Conservation (phyloP, 2,329 filamentous ascomycete genomes). For the Pyricularia sp. region DNA sequence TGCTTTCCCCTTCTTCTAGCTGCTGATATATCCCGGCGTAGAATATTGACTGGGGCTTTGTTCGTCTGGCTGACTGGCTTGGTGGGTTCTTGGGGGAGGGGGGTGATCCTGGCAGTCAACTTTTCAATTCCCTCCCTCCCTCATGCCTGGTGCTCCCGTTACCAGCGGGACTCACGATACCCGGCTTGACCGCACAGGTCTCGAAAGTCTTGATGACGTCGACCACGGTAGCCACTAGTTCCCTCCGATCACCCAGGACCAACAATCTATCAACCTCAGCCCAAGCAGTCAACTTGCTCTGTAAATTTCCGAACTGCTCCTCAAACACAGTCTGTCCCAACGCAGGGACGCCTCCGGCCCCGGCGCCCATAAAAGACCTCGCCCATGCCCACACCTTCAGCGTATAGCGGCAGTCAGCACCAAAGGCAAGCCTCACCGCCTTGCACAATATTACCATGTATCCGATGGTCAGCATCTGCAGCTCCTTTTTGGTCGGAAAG, state of each 20-base stretch:
- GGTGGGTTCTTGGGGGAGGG: too few relatives aligned
- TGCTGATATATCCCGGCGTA: too few relatives aligned
- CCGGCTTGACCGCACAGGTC: not conserved
- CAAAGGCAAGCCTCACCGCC: slow-evolving; percentile 11
- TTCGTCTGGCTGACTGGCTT: too few relatives aligned
- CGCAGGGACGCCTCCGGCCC: slow-evolving; percentile 4
- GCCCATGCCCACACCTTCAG: slow-evolving; percentile 11
- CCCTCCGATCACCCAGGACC: not conserved
- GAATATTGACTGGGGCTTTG: too few relatives aligned
- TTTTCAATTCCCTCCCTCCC: too few relatives aligned
- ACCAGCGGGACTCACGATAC: not conserved
- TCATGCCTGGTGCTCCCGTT: not conserved
- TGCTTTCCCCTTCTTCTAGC: too few relatives aligned
- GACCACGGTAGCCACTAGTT: not conserved
- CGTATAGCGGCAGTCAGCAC: slow-evolving; percentile 10
- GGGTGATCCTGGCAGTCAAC: too few relatives aligned
- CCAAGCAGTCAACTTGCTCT: slow-evolving; percentile 15
- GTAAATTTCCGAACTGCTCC: slow-evolving; percentile 11
- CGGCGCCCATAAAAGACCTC: slow-evolving; percentile 4
- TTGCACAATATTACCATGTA: slow-evolving; percentile 11
- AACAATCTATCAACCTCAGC: slow-evolving; percentile 9
- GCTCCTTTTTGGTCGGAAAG: slow-evolving; percentile 9
- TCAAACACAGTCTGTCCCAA: slow-evolving; percentile 10
- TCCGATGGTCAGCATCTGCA: slow-evolving; percentile 12
- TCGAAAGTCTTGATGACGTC: not conserved